These are phyloP conservation scores for Phellinidium pouzarii DNA, from an alignment of 1,284 basidiomycete species.

Conservation along the genomic window DNA sequence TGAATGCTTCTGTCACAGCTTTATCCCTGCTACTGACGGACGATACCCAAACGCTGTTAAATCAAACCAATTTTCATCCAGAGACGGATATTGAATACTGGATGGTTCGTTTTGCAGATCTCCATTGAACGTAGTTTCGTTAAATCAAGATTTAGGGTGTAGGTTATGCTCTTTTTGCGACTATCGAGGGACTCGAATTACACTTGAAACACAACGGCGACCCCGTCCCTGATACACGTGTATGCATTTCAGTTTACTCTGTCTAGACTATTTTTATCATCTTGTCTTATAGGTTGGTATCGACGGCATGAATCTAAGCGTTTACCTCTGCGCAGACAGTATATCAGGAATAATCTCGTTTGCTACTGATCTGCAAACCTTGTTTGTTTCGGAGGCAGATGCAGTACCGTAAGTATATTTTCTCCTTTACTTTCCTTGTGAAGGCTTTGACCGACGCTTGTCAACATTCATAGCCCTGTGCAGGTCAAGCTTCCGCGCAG, in stretches of 20 bases:
- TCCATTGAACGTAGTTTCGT: background rate
- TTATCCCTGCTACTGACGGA: slow-evolving; percentile 57
- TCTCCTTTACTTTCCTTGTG: background rate
- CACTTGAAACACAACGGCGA: slow-evolving; percentile 32
- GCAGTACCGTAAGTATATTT: slow-evolving; percentile 32
- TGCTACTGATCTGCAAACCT: slow-evolving; percentile 38
- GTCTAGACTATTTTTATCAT: background rate
- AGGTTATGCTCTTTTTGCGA: slow-evolving; percentile 65
- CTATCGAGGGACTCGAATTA: slow-evolving; percentile 45
- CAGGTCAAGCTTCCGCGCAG: slow-evolving; percentile 26
- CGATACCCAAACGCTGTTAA: slow-evolving; percentile 32
- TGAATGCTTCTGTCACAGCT: slow-evolving; percentile 44
- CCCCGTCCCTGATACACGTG: slow-evolving; percentile 29
- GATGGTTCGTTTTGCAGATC: slow-evolving; percentile 48
- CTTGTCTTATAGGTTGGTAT: slow-evolving; percentile 38
- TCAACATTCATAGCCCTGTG: background rate
- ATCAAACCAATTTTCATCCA: slow-evolving; percentile 19
- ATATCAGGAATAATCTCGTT: slow-evolving; percentile 47
- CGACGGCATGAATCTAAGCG: slow-evolving; percentile 39
- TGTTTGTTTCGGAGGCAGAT: slow-evolving; percentile 33
- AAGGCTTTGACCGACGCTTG: background rate
- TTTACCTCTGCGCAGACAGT: slow-evolving; percentile 69
- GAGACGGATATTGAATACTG: slow-evolving; percentile 45
- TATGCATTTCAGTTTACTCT: slow-evolving; percentile 12
- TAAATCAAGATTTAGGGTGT: slow-evolving; percentile 30